Evolutionary conservation across 805 yeast genomes (phyloP).

Genomic region (Starmerella stellata): DNA sequence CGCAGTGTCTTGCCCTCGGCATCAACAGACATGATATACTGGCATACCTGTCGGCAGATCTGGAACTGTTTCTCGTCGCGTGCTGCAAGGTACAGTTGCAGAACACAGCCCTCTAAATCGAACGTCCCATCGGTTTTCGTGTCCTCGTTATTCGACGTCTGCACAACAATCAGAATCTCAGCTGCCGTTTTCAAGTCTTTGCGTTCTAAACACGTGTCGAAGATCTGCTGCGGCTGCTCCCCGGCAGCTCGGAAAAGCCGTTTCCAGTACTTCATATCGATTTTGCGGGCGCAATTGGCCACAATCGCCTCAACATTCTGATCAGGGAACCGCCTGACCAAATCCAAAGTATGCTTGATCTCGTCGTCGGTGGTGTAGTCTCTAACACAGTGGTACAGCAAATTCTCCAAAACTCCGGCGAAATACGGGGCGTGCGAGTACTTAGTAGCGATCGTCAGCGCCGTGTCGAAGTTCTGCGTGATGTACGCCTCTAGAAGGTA

Average conservation of each 20-base stretch:
- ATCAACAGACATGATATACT: constrained; percentile 26
- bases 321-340: constrained; percentile 24
- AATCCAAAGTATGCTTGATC: constrained; percentile 14
- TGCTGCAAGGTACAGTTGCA: constrained; percentile 22
- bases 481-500: constrained; percentile 20
- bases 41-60: constrained; percentile 25
- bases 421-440: constrained; percentile 25
- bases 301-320: constrained; percentile 22
- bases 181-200: constrained; percentile 27
- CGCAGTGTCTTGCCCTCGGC: constrained; percentile 17
- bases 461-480: constrained; percentile 7
- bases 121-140: constrained; percentile 3
- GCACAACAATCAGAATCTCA: constrained; percentile 27
- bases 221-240: constrained; percentile 19
- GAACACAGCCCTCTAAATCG: constrained; percentile 8
- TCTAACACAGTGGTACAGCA: constrained; percentile 22
- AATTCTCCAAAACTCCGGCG: constrained; percentile 27
- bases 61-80: constrained; percentile 21
- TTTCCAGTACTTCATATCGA: constrained; percentile 40
- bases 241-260: constrained; percentile 25
- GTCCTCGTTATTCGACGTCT: constrained; percentile 16
- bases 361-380: constrained; percentile 6
- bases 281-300: constrained; percentile 37
- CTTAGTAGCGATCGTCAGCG: constrained; percentile 18
- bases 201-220: constrained; percentile 23